These are phyloP conservation scores for Cryptomeria japonica DNA, from an alignment of 75 land plant genomes.

Conservation along the genomic window DNA sequence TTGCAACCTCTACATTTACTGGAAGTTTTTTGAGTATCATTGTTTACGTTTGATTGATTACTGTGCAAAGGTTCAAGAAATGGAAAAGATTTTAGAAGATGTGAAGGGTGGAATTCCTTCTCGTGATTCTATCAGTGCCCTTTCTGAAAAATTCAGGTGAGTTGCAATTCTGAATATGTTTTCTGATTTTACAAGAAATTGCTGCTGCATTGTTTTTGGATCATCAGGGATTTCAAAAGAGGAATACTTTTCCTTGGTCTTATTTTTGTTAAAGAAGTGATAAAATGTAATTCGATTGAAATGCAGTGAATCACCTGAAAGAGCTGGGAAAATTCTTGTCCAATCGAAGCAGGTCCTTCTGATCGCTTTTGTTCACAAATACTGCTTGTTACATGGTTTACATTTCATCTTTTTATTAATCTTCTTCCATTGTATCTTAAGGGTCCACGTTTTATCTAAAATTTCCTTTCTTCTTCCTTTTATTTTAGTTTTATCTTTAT, in stretches of 20 bases:
- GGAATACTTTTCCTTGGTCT: neutral
- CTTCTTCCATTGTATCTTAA: neutral
- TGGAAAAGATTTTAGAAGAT: slow-evolving; percentile 79
- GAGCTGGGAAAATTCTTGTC: slow-evolving; percentile 38
- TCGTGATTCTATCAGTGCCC: slow-evolving; percentile 51
- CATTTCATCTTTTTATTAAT: neutral
- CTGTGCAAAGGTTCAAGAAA: slow-evolving; percentile 58
- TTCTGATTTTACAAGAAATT: neutral
- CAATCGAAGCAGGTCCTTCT: slow-evolving; percentile 61
- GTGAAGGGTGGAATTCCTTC: slow-evolving; percentile 60
- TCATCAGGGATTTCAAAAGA: neutral
- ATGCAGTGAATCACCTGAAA: slow-evolving; percentile 31
- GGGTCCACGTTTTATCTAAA: neutral
- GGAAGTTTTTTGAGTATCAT: neutral
- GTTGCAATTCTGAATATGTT: neutral
- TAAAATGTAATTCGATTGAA: neutral
- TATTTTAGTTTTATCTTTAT: neutral
- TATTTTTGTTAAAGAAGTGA: slow-evolving; percentile 14
- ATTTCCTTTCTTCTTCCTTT: neutral
- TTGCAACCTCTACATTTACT: neutral
- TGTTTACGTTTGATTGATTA: neutral
- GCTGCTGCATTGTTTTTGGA: neutral
- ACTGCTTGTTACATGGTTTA: neutral
- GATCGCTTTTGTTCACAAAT: neutral
- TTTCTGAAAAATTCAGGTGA: slow-evolving; percentile 83